These are phyloP conservation scores for Silene uniflora DNA, from an alignment of 148 eudicot species.

Conservation along the genomic window DNA sequence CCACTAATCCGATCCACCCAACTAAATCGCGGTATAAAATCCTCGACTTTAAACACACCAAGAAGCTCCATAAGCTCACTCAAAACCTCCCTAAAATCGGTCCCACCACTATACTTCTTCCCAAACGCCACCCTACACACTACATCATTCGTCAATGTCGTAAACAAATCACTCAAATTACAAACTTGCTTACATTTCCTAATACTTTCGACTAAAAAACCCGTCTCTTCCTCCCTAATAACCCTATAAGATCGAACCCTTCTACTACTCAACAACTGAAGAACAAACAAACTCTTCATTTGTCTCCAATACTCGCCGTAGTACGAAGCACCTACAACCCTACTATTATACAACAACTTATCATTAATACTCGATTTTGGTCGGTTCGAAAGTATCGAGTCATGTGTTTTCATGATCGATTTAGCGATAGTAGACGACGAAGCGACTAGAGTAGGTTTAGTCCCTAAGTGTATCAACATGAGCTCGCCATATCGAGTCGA, in stretches of 20 bases:
- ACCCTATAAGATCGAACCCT: slow-evolving; percentile 8
- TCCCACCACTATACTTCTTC: slow-evolving; percentile 23
- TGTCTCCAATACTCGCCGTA: slow-evolving; percentile 24
- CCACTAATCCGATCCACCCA: slow-evolving; percentile 36
- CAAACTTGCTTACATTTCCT: background rate
- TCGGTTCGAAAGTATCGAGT: slow-evolving; percentile 11
- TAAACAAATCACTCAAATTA: slow-evolving; percentile 39
- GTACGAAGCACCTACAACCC: background rate
- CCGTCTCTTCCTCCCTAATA: slow-evolving; percentile 13
- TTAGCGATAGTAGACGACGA: background rate
- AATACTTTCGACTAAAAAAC: background rate
- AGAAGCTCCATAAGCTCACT: slow-evolving; percentile 11
- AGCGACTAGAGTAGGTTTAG: slow-evolving; percentile 6
- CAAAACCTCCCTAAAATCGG: slow-evolving; percentile 13
- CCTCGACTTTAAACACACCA: slow-evolving; percentile 21
- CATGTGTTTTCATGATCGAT: slow-evolving; percentile 14
- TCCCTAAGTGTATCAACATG: slow-evolving; percentile 15
- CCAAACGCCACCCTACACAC: slow-evolving; percentile 39
- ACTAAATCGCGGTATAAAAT: slow-evolving; percentile 31
- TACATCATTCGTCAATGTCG: slow-evolving; percentile 27
- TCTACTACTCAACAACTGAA: slow-evolving; percentile 5
- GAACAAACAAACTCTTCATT: slow-evolving; percentile 1
- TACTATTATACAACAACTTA: slow-evolving; percentile 9
- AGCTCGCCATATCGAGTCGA: slow-evolving; percentile 8
- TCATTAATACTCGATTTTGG: background rate